A percentile compares a stretch with the other conserved stretches of the same genome.
Evolutionary conservation across 139 green algal genomes (phyloP).

Genomic region (Eudorina sp.): DNA sequence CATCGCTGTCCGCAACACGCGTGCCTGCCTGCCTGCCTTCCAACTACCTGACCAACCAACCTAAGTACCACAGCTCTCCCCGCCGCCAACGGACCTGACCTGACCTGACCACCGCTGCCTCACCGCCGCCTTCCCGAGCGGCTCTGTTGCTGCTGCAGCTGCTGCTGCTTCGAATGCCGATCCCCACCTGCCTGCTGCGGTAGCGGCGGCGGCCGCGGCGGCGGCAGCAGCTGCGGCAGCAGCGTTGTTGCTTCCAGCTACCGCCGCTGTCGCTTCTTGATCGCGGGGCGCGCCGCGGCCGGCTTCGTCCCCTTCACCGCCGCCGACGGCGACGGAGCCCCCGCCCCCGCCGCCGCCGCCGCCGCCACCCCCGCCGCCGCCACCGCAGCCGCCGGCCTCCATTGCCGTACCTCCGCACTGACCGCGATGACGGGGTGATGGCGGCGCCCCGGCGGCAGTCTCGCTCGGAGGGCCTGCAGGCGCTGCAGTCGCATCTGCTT

Average conservation of each 20-base stretch:
- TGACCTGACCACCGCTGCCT: not conserved
- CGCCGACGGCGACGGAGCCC: no score
- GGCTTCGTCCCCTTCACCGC: not conserved
- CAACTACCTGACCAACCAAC: no score
- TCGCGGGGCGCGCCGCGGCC: no score
- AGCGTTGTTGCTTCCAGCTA: no score
- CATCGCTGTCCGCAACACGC: no score
- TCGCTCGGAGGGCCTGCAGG: not conserved
- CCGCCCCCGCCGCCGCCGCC: not conserved
- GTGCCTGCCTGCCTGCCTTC: no score
- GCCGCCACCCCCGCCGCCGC: not conserved
- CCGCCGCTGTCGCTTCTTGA: no score
- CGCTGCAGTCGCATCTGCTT: not conserved
- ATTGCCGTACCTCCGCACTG: not conserved
- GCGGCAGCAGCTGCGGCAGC: no score
- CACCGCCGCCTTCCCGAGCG: not conserved
- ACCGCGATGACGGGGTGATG: conserved; percentile 31
- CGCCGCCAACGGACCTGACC: not conserved
- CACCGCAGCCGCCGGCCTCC: not conserved
- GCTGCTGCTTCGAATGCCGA: not conserved
- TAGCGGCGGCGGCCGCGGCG: no score
- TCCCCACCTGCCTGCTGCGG: no score
- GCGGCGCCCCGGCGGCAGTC: conserved; percentile 28
- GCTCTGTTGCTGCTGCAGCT: not conserved
- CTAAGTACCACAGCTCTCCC: not conserved